Base-by-base conservation (phyloP, 2,329 filamentous ascomycete genomes). In the Fusarium floridanum region DNA sequence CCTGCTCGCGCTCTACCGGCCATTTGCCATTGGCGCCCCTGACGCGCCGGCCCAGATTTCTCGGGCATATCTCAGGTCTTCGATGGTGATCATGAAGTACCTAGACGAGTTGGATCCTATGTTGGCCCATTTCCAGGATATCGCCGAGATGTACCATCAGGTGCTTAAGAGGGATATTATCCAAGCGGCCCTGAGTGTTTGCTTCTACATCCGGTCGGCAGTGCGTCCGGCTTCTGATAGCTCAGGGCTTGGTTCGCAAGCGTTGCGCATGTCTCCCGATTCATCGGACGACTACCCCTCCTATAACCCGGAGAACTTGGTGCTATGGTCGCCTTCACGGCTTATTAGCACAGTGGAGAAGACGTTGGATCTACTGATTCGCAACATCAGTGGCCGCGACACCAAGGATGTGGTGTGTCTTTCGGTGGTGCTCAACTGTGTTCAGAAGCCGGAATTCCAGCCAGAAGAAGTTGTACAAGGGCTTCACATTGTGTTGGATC, bases 41-140 rank as follows among this genome's bases (percentile, higher is more conserved):
- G 86, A 88, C 63, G 86, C 85, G 3, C 88, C 88, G 12, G 81
- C 83, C 7, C 87, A 88, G 67, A 88, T 90, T 37, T 84, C 86
- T 57, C 84, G 86, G 29, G 83, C 85, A 6, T 90, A 90, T 70
- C 79, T 90, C 39, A 84, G 86, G 60, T 89, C 88, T 0, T 89
- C 86, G 4, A 88, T 89, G 84, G 84, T 87, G 17, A 84, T 90
- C n/a, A 81, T 90, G 57, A 87, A 85, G 16, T 89, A 89, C 67
- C 81, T 89, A 53, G 88, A 90, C 70, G 88, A 90, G 70, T 79
- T 90, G 7, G 87, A 90, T 67, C 85, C 87, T 0, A 77, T 81
- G 27, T 81, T 84, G 6, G 82, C 85, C 3, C 84, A 86, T 56
- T 89, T 86, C 61, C 80, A 83, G 45, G 85, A 86, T 48, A 82